A percentile compares a stretch with the other conserved stretches of the same genome.
phyloP scores from a whole-genome alignment of 2,329 filamentous ascomycete species.

The Westerdykella ornata region DNA sequence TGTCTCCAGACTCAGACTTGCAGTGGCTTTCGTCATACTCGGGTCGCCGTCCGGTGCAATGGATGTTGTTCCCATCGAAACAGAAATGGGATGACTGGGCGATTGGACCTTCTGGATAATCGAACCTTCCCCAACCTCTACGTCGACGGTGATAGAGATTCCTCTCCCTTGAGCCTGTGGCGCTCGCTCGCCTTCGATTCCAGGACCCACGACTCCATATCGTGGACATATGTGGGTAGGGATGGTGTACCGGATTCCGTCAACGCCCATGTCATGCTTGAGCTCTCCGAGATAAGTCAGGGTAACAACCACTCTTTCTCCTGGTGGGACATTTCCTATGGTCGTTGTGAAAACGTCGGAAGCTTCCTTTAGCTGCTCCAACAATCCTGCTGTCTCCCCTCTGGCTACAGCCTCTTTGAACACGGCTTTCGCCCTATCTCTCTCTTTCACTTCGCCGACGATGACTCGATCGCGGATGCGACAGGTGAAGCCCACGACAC shows the following conservation, averaged over 20 bases:
- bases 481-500: constrained; percentile 61
- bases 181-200: constrained; percentile 1
- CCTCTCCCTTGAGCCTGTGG: constrained; percentile 23
- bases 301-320: constrained; percentile 52
- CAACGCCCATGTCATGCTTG: constrained; percentile 62
- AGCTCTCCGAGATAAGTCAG: constrained; percentile 64
- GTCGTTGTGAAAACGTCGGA: constrained; percentile 63
- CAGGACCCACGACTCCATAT: constrained; percentile 45
- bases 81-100: constrained; percentile 60
- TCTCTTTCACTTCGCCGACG: constrained; percentile 60
- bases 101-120: constrained; percentile 58
- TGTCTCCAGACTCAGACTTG: constrained; percentile 50
- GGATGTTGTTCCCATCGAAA: constrained; percentile 57
- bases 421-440: constrained; percentile 52
- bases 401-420: constrained; percentile 54
- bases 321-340: constrained; percentile 60
- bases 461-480: constrained; percentile 55
- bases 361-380: constrained; percentile 55
- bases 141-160: constrained; percentile 54
- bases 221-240: constrained; percentile 61
- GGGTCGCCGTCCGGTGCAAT: constrained; percentile 42
- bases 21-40: constrained; percentile 55
- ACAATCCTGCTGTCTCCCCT: constrained; percentile 57
- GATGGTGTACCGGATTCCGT: constrained; percentile 63
- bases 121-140: constrained; percentile 51